Evolutionary conservation across 1,284 basidiomycete species (phyloP).

Genomic region (Ceratobasidium sp.): DNA sequence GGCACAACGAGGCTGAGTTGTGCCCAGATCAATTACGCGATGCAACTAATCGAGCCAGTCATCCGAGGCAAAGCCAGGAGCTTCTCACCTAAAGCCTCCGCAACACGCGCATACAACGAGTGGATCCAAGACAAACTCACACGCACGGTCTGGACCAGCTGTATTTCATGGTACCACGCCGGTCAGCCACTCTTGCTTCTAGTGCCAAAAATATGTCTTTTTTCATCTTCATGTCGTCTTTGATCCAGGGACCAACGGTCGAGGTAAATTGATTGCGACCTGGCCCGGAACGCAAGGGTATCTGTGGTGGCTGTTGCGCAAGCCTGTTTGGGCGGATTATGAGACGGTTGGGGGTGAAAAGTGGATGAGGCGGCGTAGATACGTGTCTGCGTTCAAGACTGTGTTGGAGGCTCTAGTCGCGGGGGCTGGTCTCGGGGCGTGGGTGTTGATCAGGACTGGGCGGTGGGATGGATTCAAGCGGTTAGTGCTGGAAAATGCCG

Average conservation of each 20-base stretch:
- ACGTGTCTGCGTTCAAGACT: not conserved
- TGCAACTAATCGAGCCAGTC: slow-evolving; percentile 24
- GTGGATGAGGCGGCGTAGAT: slow-evolving; percentile 12
- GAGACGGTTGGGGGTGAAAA: slow-evolving; percentile 27
- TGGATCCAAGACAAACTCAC: slow-evolving; percentile 13
- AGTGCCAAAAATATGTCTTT: too few species aligned
- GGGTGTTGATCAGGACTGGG: slow-evolving; percentile 4
- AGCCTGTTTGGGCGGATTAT: slow-evolving; percentile 29
- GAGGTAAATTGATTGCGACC: not conserved
- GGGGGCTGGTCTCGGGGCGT: slow-evolving; percentile 22
- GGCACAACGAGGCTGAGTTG: not conserved
- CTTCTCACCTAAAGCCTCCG: not conserved
- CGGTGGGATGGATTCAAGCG: slow-evolving; percentile 2
- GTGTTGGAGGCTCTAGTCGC: slow-evolving; percentile 4
- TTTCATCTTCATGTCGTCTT: too few species aligned
- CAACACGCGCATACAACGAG: slow-evolving; percentile 19
- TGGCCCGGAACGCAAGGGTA: slow-evolving; percentile 16
- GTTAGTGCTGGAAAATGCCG: too few species aligned
- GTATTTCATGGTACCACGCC: slow-evolving; percentile 14
- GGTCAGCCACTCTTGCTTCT: not conserved
- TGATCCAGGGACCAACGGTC: not conserved
- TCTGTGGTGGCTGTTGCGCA: slow-evolving; percentile 25
- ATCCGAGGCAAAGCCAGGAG: slow-evolving; percentile 16
- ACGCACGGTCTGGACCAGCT: slow-evolving; percentile 13
- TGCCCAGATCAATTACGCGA: slow-evolving; percentile 30